Conservation (phyloP, 345 rosid genomes). For the Nasturtium officinale region DNA sequence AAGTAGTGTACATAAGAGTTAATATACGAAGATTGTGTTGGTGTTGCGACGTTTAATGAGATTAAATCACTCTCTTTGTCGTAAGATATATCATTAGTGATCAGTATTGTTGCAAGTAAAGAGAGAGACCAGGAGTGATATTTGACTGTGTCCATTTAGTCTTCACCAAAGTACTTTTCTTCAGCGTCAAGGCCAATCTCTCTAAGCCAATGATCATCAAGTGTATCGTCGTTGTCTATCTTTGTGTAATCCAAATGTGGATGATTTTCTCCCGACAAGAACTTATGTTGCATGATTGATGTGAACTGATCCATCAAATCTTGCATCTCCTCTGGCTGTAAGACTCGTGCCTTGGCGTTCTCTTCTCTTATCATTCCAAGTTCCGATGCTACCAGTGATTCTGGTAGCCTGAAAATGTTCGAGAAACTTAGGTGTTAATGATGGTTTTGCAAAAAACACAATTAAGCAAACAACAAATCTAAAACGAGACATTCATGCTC, state of each 20-base stretch:
- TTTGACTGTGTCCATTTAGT: constrained; percentile 3
- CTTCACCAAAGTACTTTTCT: constrained; percentile 78
- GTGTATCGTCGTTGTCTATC: constrained; percentile 79
- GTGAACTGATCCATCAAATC: constrained; percentile 88
- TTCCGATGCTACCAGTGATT: background rate
- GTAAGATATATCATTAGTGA: background rate
- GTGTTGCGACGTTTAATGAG: background rate
- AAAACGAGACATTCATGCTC: background rate
- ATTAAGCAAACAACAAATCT: background rate
- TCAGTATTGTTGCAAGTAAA: background rate
- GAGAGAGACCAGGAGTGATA: constrained; percentile 3
- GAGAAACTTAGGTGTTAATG: background rate
- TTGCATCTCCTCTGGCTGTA: constrained; percentile 66
- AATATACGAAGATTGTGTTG: background rate
- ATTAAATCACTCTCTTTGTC: background rate
- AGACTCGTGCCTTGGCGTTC: constrained; percentile 33
- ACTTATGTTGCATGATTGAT: constrained; percentile 83
- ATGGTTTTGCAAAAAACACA: background rate
- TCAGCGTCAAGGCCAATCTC: constrained; percentile 84
- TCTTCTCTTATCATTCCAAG: constrained; percentile 13
- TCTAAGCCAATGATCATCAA: constrained; percentile 93
- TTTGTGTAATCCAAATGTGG: constrained; percentile 81
- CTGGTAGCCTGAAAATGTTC: constrained; percentile 23
- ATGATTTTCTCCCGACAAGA: constrained; percentile 84
- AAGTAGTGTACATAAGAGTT: background rate